These are phyloP conservation scores for Kernera saxatilis DNA, from an alignment of 345 rosid genomes.

Conservation along the genomic window DNA sequence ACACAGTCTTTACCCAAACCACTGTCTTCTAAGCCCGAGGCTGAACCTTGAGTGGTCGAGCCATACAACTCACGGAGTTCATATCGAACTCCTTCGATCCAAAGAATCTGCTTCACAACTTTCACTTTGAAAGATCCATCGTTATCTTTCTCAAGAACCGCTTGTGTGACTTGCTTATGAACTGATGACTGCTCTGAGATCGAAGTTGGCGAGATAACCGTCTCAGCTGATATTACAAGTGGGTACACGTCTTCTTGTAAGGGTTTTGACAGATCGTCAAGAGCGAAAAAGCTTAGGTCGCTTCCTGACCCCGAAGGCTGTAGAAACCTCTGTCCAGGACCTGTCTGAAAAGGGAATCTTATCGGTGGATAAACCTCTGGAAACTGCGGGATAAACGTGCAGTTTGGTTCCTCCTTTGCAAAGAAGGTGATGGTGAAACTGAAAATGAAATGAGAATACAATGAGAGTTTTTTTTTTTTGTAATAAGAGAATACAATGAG, in stretches of 20 bases:
- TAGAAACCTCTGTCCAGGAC: conserved; percentile 57
- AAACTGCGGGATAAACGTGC: conserved; percentile 61
- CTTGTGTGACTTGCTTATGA: conserved; percentile 81
- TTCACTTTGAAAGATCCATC: conserved; percentile 47
- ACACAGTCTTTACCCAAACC: conserved; percentile 82
- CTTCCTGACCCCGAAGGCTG: conserved; percentile 84
- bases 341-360: conserved; percentile 61
- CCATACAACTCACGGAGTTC: conserved; percentile 82
- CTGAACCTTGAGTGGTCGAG: conserved; percentile 33
- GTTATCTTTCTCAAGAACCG: conserved; percentile 54
- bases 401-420: conserved; percentile 69
- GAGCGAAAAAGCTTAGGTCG: conserved; percentile 73
- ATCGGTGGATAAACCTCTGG: conserved; percentile 65
- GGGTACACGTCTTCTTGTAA: conserved; percentile 77
- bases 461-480: not conserved
- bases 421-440: conserved; percentile 79
- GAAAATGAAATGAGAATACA: conserved; percentile 20
- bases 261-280: conserved; percentile 70
- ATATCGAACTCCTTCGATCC: conserved; percentile 80
- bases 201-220: conserved; percentile 29
- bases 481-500: conserved; percentile 11
- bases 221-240: conserved; percentile 78
- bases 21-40: conserved; percentile 54
- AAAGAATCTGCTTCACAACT: conserved; percentile 74
- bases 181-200: conserved; percentile 32